phyloP scores from a whole-genome alignment of 768 basidiomycete genomes.

The Boletus pseudo-olivaceus region DNA sequence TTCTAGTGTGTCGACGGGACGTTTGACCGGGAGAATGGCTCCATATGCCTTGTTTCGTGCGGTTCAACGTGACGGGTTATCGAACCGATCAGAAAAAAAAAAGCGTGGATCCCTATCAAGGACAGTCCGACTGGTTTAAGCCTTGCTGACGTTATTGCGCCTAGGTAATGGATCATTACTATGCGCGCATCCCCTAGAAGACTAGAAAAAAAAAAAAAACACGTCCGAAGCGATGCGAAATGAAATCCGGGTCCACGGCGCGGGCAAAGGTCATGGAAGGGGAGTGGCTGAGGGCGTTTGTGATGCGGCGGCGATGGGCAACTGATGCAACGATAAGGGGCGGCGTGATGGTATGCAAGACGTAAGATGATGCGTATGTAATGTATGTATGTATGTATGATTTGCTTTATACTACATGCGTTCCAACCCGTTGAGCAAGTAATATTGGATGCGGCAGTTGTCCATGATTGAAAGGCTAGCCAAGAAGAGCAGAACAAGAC shows the following conservation, averaged over 20 bases:
- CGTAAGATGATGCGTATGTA: constrained; percentile 20
- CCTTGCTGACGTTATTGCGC: constrained; percentile 3
- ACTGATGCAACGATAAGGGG: constrained; percentile 5
- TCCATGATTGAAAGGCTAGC: constrained; percentile 21
- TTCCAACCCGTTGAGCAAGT: constrained; percentile 28
- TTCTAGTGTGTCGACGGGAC: too few relatives aligned
- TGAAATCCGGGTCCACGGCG: constrained; percentile 3
- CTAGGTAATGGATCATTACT: background rate
- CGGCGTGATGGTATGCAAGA: constrained; percentile 20
- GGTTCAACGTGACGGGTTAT: background rate
- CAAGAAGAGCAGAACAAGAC: constrained; percentile 31
- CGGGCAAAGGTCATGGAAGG: background rate
- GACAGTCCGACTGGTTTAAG: too few relatives aligned
- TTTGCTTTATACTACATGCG: constrained; percentile 31
- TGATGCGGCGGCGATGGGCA: background rate
- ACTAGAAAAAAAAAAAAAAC: background rate
- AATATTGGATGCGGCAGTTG: constrained; percentile 23
- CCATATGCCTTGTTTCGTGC: background rate
- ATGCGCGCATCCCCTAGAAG: background rate
- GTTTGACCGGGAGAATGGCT: background rate
- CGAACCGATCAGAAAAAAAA: constrained; percentile 11
- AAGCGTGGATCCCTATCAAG: constrained; percentile 11
- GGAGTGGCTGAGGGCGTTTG: constrained; percentile 4
- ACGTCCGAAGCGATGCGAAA: constrained; percentile 7
- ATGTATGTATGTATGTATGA: constrained; percentile 26